Evolutionary conservation across 805 yeast species (phyloP).

Genomic region (Ogataea neopini): DNA sequence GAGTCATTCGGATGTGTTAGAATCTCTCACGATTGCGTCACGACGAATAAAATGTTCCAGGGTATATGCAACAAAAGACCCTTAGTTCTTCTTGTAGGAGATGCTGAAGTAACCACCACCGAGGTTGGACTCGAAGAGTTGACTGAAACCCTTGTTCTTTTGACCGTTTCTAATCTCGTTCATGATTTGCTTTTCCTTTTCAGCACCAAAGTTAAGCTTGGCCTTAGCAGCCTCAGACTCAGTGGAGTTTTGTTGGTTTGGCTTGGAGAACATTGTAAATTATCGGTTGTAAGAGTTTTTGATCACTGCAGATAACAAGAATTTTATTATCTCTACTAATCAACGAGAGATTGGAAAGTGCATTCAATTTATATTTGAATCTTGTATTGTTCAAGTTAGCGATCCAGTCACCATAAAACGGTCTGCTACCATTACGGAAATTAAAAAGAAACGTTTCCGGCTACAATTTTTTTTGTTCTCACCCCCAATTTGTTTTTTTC

Average conservation of each 20-base stretch:
- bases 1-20: background rate
- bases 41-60: background rate
- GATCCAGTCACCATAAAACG: conserved; percentile 1
- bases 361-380: conserved; percentile 1
- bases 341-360: too few relatives aligned
- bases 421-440: conserved; percentile 1
- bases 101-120: conserved; percentile 36
- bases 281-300: background rate
- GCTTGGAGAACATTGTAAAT: conserved; percentile 32
- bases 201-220: conserved; percentile 39
- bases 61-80: background rate
- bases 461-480: background rate
- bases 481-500: background rate
- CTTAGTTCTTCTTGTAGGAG: conserved; percentile 29
- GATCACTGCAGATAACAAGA: background rate
- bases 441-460: conserved; percentile 8
- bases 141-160: conserved; percentile 27
- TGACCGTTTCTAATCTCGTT: conserved; percentile 37
- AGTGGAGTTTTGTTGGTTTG: conserved; percentile 33
- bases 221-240: conserved; percentile 35
- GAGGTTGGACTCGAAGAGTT: conserved; percentile 30
- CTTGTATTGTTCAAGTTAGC: background rate
- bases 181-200: conserved; percentile 42
- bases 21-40: conserved; percentile 1
- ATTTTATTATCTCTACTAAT: background rate